phyloP scores from a whole-genome alignment of 2,329 filamentous ascomycete species.

The Grosmannia clavigera region DNA sequence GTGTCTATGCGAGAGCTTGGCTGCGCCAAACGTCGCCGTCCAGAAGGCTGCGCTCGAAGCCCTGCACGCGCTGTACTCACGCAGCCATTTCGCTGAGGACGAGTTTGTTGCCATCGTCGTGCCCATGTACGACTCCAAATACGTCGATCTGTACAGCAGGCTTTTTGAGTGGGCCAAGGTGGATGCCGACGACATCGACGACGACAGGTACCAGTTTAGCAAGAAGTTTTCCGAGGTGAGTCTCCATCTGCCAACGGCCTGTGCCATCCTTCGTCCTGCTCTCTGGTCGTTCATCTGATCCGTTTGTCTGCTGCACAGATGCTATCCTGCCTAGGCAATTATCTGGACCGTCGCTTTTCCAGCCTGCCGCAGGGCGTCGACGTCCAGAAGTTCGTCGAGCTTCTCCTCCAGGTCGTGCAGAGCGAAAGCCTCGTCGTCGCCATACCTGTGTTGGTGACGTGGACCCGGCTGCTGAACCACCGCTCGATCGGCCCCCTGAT shows the following conservation, averaged over 20 bases:
- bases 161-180: slow-evolving; percentile 72
- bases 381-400: slow-evolving; percentile 61
- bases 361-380: slow-evolving; percentile 52
- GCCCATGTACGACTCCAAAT: slow-evolving; percentile 64
- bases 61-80: slow-evolving; percentile 68
- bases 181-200: slow-evolving; percentile 71
- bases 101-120: slow-evolving; percentile 69
- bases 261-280: background rate
- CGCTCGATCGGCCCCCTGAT: slow-evolving; percentile 53
- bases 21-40: slow-evolving; percentile 56
- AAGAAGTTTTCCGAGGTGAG: slow-evolving; percentile 88
- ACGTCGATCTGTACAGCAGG: slow-evolving; percentile 57
- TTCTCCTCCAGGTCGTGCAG: slow-evolving; percentile 68
- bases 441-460: slow-evolving; percentile 81
- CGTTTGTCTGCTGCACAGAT: slow-evolving; percentile 39
- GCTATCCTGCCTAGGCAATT: slow-evolving; percentile 72
- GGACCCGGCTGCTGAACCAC: slow-evolving; percentile 70
- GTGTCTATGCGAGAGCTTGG: slow-evolving; percentile 58
- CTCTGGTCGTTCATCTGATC: background rate
- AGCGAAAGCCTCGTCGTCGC: slow-evolving; percentile 85
- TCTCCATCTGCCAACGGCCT: background rate
- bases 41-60: slow-evolving; percentile 75
- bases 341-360: slow-evolving; percentile 65
- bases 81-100: slow-evolving; percentile 60
- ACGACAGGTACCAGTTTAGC: slow-evolving; percentile 80